These are phyloP conservation scores for Stipa capillata DNA, from an alignment of 176 grass and related monocot species.

Conservation along the genomic window DNA sequence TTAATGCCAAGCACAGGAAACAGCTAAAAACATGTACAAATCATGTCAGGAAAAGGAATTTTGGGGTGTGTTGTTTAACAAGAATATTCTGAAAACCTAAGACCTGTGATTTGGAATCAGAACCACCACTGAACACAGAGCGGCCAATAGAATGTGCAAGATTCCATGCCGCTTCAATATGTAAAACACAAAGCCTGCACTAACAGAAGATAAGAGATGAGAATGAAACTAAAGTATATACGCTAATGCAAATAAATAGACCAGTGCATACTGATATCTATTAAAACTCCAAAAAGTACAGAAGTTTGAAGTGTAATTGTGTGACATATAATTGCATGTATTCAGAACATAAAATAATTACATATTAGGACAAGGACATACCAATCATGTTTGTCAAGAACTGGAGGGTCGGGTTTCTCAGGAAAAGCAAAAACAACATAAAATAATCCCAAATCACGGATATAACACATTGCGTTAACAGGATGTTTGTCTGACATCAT, in stretches of 20 bases:
- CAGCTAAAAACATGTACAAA: neutral
- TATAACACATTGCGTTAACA: constrained; percentile 58
- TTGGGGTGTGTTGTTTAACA: neutral
- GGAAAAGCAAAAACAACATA: constrained; percentile 80
- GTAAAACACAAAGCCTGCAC: constrained; percentile 54
- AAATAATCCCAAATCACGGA: constrained; percentile 74
- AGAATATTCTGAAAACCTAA: neutral
- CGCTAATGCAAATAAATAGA: constrained; percentile 5
- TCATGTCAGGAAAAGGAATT: neutral
- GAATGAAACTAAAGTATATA: neutral
- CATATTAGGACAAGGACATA: constrained; percentile 36
- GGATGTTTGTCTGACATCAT: constrained; percentile 90
- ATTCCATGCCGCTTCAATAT: constrained; percentile 80
- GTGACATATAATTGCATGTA: neutral
- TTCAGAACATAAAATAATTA: neutral
- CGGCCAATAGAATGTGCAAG: constrained; percentile 60
- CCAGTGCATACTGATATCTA: neutral
- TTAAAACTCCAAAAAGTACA: neutral
- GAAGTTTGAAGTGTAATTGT: neutral
- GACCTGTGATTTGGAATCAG: constrained; percentile 32
- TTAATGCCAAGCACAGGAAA: neutral
- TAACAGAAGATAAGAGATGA: constrained; percentile 7
- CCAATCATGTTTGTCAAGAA: constrained; percentile 63
- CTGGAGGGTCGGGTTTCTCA: constrained; percentile 32
- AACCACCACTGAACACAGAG: constrained; percentile 50